A percentile compares a stretch with the other conserved stretches of the same genome.
Evolutionary conservation across 2,329 filamentous ascomycete genomes (phyloP).

Genomic region (Microsporum canis): DNA sequence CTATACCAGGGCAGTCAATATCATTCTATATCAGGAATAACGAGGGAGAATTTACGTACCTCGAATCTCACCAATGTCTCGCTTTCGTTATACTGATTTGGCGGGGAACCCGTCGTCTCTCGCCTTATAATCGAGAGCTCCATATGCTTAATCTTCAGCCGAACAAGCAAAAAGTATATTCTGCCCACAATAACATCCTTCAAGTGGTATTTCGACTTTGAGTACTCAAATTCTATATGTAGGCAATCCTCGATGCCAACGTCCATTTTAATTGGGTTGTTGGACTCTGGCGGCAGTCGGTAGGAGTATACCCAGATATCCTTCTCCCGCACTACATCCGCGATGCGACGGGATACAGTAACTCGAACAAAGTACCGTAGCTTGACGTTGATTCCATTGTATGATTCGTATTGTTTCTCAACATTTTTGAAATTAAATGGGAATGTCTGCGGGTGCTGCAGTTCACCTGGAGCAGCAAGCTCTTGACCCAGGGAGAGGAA

Average conservation of each 20-base stretch:
- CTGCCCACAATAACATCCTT: constrained; percentile 98
- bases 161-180: constrained; percentile 95
- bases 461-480: constrained; percentile 88
- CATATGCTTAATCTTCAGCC: constrained; percentile 99
- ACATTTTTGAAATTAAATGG: constrained; percentile 99
- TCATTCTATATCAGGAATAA: constrained; percentile 3
- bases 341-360: constrained; percentile 92
- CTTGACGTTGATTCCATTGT: constrained; percentile 99
- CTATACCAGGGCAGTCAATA: constrained; percentile 31
- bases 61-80: constrained; percentile 96
- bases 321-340: constrained; percentile 96
- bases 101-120: constrained; percentile 90
- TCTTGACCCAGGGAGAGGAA: constrained; percentile 96
- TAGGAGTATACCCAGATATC: constrained; percentile 99
- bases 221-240: constrained; percentile 99
- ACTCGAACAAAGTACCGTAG: constrained; percentile 96
- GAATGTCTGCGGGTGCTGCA: constrained; percentile 96
- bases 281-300: constrained; percentile 94
- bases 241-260: constrained; percentile 98
- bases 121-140: constrained; percentile 93
- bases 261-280: constrained; percentile 99
- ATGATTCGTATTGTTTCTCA: constrained; percentile 99
- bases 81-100: constrained; percentile 99
- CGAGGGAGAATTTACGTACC: constrained; percentile 37
- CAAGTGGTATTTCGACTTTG: constrained; percentile 96